Evolutionary conservation across 257 asterid species (phyloP).

Genomic region (Solanum chilense): DNA sequence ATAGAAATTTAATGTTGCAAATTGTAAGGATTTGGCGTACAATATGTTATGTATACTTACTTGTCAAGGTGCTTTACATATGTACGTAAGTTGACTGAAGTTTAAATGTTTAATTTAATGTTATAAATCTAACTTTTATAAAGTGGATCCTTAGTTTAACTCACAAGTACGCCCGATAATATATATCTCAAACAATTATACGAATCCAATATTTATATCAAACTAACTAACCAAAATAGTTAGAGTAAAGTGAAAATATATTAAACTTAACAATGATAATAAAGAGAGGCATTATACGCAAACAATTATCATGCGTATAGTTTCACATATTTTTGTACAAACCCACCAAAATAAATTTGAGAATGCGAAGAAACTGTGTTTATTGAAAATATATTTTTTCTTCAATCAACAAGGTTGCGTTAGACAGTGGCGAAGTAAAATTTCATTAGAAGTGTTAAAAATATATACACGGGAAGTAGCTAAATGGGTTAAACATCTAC

Average conservation of each 20-base stretch:
- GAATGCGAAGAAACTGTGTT: neutral
- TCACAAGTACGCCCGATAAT: neutral
- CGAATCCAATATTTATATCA: neutral
- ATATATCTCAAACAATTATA: neutral
- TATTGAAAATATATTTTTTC: neutral
- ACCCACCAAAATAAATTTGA: neutral
- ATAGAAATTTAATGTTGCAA: neutral
- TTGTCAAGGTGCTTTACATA: neutral
- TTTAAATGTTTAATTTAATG: neutral
- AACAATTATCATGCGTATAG: neutral
- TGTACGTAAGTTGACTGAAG: neutral
- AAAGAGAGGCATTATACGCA: neutral
- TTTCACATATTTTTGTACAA: neutral
- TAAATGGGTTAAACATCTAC: accelerated
- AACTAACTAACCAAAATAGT: neutral
- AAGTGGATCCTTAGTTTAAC: neutral
- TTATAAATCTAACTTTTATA: neutral
- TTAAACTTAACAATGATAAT: neutral
- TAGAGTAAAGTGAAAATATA: neutral
- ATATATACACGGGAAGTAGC: accelerated
- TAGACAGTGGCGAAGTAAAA: neutral
- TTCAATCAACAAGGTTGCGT: neutral
- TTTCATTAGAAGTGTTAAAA: neutral
- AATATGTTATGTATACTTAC: neutral
- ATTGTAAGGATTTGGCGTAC: neutral